phyloP scores from a whole-genome alignment of 2,329 filamentous ascomycete genomes.

The Elsinoe batatas region DNA sequence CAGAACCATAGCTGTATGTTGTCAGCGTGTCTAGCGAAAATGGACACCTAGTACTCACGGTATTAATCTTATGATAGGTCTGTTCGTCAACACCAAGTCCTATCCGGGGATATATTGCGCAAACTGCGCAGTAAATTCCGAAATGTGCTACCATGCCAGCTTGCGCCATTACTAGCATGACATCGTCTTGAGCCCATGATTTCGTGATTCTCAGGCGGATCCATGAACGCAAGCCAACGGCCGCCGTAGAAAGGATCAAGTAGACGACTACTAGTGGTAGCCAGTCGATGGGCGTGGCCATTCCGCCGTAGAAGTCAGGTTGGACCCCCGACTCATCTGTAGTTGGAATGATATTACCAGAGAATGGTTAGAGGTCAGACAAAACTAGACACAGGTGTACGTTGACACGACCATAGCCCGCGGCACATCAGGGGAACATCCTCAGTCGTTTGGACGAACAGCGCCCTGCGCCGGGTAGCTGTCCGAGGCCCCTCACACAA shows the following conservation, averaged over 20 bases:
- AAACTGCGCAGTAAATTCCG: neutral
- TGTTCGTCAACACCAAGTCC: neutral
- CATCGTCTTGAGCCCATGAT: constrained; percentile 9
- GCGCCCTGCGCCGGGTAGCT: too few relatives aligned
- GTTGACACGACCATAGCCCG: neutral
- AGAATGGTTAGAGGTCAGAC: neutral
- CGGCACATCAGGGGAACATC: neutral
- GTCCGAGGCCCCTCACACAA: neutral
- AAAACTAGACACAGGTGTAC: neutral
- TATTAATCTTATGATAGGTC: neutral
- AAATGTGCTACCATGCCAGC: constrained; percentile 2
- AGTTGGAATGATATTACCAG: neutral
- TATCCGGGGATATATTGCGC: neutral
- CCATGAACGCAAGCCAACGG: neutral
- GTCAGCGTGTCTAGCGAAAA: neutral
- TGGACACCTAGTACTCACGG: neutral
- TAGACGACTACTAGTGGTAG: neutral
- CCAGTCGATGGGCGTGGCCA: constrained; percentile 1
- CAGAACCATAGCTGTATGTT: neutral
- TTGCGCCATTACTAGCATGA: constrained; percentile 5
- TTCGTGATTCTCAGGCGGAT: neutral
- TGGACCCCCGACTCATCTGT: neutral
- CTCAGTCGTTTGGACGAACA: neutral
- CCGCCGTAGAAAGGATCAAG: neutral
- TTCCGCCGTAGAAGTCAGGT: neutral